These are phyloP conservation scores for Carex littledalei DNA, from an alignment of 176 grass and related monocot genomes.

Conservation along the genomic window DNA sequence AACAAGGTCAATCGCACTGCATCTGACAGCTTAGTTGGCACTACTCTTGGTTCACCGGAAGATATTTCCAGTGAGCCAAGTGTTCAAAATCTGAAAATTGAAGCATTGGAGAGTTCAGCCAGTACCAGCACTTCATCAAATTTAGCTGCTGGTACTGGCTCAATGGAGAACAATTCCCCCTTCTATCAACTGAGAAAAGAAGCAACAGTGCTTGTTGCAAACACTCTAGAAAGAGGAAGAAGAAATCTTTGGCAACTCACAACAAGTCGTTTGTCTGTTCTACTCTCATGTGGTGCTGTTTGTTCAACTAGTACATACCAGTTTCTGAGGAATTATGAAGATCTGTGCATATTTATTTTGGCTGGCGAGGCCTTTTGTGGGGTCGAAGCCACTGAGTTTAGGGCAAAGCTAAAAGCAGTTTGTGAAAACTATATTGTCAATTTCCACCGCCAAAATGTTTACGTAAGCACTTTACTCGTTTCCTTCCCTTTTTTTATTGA, in stretches of 20 bases:
- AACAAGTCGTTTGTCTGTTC: conserved; percentile 89
- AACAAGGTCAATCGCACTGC: conserved; percentile 27
- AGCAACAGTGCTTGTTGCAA: conserved; percentile 61
- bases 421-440: conserved; percentile 73
- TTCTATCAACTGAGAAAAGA: conserved; percentile 90
- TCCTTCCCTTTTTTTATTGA: conserved; percentile 1
- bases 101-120: conserved; percentile 22
- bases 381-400: conserved; percentile 82
- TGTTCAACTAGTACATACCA: conserved; percentile 94
- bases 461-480: conserved; percentile 49
- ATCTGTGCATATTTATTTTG: conserved; percentile 87
- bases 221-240: conserved; percentile 84
- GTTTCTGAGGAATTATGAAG: conserved; percentile 96
- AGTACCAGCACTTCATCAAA: conserved; percentile 33
- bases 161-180: conserved; percentile 50
- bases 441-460: conserved; percentile 98
- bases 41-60: conserved; percentile 39
- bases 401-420: conserved; percentile 79
- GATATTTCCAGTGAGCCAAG: conserved; percentile 31
- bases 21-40: conserved; percentile 35
- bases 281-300: conserved; percentile 75
- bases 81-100: conserved; percentile 28
- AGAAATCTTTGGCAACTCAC: conserved; percentile 97
- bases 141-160: conserved; percentile 35
- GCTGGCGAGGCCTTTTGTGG: conserved; percentile 97